These are phyloP conservation scores for Wilcoxina mikolae DNA, from an alignment of 495 filamentous ascomycete genomes.

Conservation along the genomic window DNA sequence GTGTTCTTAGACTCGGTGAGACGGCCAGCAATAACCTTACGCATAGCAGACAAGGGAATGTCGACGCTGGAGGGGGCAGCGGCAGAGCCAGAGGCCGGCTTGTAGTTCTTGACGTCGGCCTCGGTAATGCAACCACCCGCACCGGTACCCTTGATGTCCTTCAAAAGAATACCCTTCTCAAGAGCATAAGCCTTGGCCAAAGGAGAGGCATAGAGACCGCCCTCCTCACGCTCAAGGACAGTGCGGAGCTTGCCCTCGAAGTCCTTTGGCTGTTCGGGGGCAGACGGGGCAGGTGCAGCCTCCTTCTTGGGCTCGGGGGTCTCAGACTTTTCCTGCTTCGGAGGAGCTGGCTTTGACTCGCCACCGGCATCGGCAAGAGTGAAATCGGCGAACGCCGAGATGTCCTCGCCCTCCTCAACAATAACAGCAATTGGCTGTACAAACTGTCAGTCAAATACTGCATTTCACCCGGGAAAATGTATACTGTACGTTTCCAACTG, in stretches of 20 bases:
- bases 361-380: conserved; percentile 81
- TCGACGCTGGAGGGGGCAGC: conserved; percentile 63
- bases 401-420: conserved; percentile 77
- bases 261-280: conserved; percentile 52
- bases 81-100: conserved; percentile 36
- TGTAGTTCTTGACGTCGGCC: conserved; percentile 78
- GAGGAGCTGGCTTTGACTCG: conserved; percentile 47
- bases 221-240: conserved; percentile 56
- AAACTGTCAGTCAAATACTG: conserved; percentile 30
- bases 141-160: conserved; percentile 73
- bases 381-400: conserved; percentile 77
- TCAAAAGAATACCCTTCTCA: conserved; percentile 70
- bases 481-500: conserved; percentile 70
- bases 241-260: conserved; percentile 66
- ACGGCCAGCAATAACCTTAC: conserved; percentile 89
- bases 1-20: conserved; percentile 76
- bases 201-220: conserved; percentile 40
- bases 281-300: conserved; percentile 13
- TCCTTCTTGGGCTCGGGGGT: conserved; percentile 39
- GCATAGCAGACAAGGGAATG: conserved; percentile 76
- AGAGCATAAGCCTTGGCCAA: conserved; percentile 67
- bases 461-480: conserved; percentile 8
- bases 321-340: conserved; percentile 49
- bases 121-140: conserved; percentile 78
- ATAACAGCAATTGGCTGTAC: conserved; percentile 84